phyloP scores from a whole-genome alignment of 2,329 filamentous ascomycete genomes.

The Xylariaceae sp. region DNA sequence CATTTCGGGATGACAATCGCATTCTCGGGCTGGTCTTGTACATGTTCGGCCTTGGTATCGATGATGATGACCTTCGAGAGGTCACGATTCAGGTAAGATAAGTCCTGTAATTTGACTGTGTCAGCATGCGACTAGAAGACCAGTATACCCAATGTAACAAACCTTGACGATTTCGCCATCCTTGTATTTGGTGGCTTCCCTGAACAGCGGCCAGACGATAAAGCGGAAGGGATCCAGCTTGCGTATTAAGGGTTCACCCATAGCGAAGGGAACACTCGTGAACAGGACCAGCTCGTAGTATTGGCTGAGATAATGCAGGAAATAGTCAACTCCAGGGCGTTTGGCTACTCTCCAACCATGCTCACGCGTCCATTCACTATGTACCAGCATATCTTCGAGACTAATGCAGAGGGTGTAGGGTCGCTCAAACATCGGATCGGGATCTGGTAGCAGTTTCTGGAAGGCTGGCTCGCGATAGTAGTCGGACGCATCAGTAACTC shows the following conservation, averaged over 20 bases:
- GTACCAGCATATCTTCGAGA: constrained; percentile 88
- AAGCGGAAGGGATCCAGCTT: constrained; percentile 95
- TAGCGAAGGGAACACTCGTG: constrained; percentile 78
- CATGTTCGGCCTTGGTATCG: constrained; percentile 78
- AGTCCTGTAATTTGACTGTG: constrained; percentile 56
- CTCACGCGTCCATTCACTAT: constrained; percentile 91
- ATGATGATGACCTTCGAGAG: constrained; percentile 93
- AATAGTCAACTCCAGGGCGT: constrained; percentile 93
- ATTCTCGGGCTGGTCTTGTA: constrained; percentile 91
- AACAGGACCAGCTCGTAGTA: constrained; percentile 98
- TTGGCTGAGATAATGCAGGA: constrained; percentile 91
- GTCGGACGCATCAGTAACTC: constrained; percentile 69
- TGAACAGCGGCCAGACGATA: constrained; percentile 90
- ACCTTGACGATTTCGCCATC: constrained; percentile 96
- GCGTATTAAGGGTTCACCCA: constrained; percentile 81
- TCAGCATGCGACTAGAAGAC: background rate
- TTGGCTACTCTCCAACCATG: constrained; percentile 96
- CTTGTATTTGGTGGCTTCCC: constrained; percentile 96
- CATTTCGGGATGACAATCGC: constrained; percentile 88
- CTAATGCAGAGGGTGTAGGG: constrained; percentile 92
- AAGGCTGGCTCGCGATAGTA: constrained; percentile 98
- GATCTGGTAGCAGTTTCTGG: constrained; percentile 82
- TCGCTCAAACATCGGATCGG: constrained; percentile 72
- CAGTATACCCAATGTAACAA: constrained; percentile 20
- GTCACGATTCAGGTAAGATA: constrained; percentile 96